Base-by-base conservation (phyloP, 139 green algal genomes). In the Chlamydomonas applanata region DNA sequence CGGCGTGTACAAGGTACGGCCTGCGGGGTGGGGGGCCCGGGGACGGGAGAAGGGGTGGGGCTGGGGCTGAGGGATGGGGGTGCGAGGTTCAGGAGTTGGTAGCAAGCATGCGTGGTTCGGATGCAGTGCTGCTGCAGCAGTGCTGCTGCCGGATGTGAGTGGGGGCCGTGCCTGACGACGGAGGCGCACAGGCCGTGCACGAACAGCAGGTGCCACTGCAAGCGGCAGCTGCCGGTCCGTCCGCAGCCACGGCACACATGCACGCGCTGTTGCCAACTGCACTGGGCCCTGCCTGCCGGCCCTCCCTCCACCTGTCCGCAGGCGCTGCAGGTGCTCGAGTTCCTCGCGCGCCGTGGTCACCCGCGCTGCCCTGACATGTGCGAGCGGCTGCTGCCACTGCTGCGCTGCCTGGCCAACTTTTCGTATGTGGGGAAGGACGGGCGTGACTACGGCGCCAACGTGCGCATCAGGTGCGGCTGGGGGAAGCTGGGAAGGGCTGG, bases 271-370 rank as follows among this genome's bases (percentile, higher is more conserved):
- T 56, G 53, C 53, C 4, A 20, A 17, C 62, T n/a, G n/a, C n/a
- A n/a, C n/a, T n/a, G n/a, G n/a, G n/a, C n/a, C n/a, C n/a, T n/a
- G n/a, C n/a, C n/a, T n/a, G n/a, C n/a, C n/a, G n/a, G 33, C 62
- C 2, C 52, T 1, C 65, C 1, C 49, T 24, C 32, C 44, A 25
- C 32, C 53, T 19, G 24, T 36, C n/a, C 19, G 25, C 78, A 90
- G 88, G 79, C 87, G 1, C 79, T 97, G 33, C 91, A 88, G 14
- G 83, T 97, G 24, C 72, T 98, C 30, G 94, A 98, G 80, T 98
- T 92, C 74, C 78, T 98, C 34, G 75, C 88, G 0, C 90, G 87
- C 62, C 83, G 82, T 2, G 90, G 87, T 59, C 83, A 69, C 22
- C 70, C 80, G 17, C 71, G 40, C 13, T 92, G 79, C 74, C 79